A percentile compares a stretch with the other conserved stretches of the same genome.
Conservation (phyloP, 2,329 filamentous ascomycete species). For the Zasmidium angulare region DNA sequence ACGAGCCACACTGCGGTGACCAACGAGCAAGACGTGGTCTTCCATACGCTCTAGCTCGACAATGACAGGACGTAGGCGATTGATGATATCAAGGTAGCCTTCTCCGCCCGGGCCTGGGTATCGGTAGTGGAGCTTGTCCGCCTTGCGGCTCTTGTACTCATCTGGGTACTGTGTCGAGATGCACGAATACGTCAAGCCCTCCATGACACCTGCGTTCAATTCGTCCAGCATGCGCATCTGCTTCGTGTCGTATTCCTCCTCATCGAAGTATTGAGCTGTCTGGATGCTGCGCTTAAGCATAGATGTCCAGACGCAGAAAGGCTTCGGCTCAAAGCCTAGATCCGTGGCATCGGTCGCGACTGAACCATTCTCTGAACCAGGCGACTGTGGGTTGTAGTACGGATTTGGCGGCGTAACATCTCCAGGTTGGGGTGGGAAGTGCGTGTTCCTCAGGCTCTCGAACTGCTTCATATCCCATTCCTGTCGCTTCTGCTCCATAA, state of each 20-base stretch:
- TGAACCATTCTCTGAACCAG: slow-evolving; percentile 12
- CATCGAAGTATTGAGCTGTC: slow-evolving; percentile 86
- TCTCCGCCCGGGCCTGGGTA: slow-evolving; percentile 96
- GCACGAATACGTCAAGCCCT: slow-evolving; percentile 91
- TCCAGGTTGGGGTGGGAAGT: slow-evolving; percentile 86
- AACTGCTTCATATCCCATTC: slow-evolving; percentile 83
- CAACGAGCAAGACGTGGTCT: slow-evolving; percentile 89
- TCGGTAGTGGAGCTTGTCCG: slow-evolving; percentile 91
- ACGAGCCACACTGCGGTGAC: slow-evolving; percentile 86
- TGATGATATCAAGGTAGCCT: slow-evolving; percentile 95
- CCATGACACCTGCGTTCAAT: slow-evolving; percentile 87
- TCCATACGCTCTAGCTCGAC: slow-evolving; percentile 96
- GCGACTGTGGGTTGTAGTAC: slow-evolving; percentile 60
- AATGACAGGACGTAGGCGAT: slow-evolving; percentile 90
- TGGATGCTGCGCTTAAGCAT: slow-evolving; percentile 91
- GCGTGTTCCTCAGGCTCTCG: slow-evolving; percentile 70
- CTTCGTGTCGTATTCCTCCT: slow-evolving; percentile 95
- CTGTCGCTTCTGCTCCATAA: slow-evolving; percentile 77
- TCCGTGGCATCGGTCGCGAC: slow-evolving; percentile 19
- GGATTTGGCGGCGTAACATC: slow-evolving; percentile 95
- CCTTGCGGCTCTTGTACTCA: slow-evolving; percentile 76
- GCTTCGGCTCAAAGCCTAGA: slow-evolving; percentile 61
- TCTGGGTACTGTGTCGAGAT: slow-evolving; percentile 76
- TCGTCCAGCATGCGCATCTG: slow-evolving; percentile 74
- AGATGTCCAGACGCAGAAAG: slow-evolving; percentile 97